Evolutionary conservation across 352 stramenopile genomes (phyloP).

Genomic region (Phytophthora boehmeriae): DNA sequence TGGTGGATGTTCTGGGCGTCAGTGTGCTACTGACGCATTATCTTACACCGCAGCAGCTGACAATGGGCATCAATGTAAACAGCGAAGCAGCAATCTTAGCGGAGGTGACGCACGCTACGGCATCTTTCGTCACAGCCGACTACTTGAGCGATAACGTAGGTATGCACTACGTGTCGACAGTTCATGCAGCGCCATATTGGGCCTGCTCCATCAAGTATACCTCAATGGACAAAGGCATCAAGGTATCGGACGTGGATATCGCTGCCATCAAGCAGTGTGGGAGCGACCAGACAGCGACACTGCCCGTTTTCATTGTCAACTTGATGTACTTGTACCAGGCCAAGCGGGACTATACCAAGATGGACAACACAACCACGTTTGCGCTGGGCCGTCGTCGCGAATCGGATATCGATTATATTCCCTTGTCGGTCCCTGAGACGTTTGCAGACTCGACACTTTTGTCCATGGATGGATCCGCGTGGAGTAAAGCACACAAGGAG

Average conservation of each 20-base stretch:
- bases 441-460: constrained; percentile 21
- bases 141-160: constrained; percentile 31
- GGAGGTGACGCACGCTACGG: constrained; percentile 32
- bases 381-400: constrained; percentile 25
- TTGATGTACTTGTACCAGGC: constrained; percentile 46
- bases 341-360: constrained; percentile 23
- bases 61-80: constrained; percentile 41
- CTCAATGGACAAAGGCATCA: constrained; percentile 36
- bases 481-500: constrained; percentile 27
- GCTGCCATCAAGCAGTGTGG: constrained; percentile 24
- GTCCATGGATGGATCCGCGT: constrained; percentile 30
- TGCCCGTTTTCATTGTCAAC: constrained; percentile 36
- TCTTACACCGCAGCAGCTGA: constrained; percentile 16
- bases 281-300: constrained; percentile 7
- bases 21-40: constrained; percentile 25
- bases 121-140: constrained; percentile 27
- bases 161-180: constrained; percentile 36
- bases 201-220: constrained; percentile 40
- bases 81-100: constrained; percentile 32
- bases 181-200: constrained; percentile 41
- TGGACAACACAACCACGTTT: constrained; percentile 44
- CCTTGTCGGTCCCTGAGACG: constrained; percentile 24
- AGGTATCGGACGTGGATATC: constrained; percentile 20
- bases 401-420: constrained; percentile 13
- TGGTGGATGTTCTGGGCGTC: constrained; percentile 34